These are phyloP conservation scores for Phytophthora syringae DNA, from an alignment of 352 stramenopile species.

Conservation along the genomic window DNA sequence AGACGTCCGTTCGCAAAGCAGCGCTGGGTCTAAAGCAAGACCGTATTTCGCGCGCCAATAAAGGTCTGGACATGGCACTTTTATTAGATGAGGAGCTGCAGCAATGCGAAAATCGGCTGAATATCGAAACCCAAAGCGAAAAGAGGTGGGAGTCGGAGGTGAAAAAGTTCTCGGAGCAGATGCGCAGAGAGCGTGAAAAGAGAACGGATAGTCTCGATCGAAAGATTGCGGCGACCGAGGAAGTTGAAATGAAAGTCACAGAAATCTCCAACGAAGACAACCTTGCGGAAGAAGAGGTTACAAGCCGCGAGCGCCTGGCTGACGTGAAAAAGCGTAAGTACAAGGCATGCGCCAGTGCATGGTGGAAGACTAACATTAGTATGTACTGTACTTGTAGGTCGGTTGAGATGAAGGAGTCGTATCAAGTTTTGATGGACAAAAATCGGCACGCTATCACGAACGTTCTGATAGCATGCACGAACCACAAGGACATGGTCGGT, in stretches of 20 bases:
- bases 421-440: constrained; percentile 60
- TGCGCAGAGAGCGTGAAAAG: constrained; percentile 60
- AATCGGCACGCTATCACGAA: constrained; percentile 69
- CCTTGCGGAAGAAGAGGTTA: constrained; percentile 47
- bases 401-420: constrained; percentile 52
- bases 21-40: constrained; percentile 72
- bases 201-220: constrained; percentile 48
- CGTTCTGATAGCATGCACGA: constrained; percentile 65
- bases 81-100: constrained; percentile 63
- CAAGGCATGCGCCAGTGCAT: neutral
- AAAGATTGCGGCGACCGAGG: constrained; percentile 61
- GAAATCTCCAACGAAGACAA: constrained; percentile 71
- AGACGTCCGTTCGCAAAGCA: constrained; percentile 62
- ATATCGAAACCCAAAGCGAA: constrained; percentile 61
- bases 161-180: constrained; percentile 64
- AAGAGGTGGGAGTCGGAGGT: constrained; percentile 49
- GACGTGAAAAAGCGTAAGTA: constrained; percentile 66
- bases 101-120: constrained; percentile 55
- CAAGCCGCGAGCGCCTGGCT: constrained; percentile 48
- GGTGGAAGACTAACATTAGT: constrained; percentile 6
- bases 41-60: constrained; percentile 56
- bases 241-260: constrained; percentile 76
- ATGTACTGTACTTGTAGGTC: constrained; percentile 36
- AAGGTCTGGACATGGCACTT: constrained; percentile 64
- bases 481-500: constrained; percentile 73